A percentile compares a stretch with the other conserved stretches of the same genome.
Evolutionary conservation across 805 yeast genomes (phyloP).

Genomic region (Candida berthetii): DNA sequence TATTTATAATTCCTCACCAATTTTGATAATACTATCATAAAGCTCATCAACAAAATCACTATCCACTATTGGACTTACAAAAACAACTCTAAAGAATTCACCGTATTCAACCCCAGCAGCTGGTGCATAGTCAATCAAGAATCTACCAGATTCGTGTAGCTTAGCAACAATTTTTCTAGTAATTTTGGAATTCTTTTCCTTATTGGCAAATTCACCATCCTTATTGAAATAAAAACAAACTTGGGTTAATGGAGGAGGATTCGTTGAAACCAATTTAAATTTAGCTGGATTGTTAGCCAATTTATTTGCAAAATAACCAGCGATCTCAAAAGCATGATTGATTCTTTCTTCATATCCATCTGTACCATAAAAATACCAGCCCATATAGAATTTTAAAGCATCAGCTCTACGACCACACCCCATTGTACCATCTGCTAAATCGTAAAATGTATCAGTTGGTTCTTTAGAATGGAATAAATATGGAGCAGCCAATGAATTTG

Average conservation of each 20-base stretch:
- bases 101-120: constrained; percentile 53
- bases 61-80: constrained; percentile 60
- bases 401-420: constrained; percentile 89
- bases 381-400: constrained; percentile 68
- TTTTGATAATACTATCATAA: constrained; percentile 28
- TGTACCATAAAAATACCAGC: constrained; percentile 77
- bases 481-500: constrained; percentile 76
- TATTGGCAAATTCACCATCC: constrained; percentile 20
- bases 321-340: constrained; percentile 66
- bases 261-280: constrained; percentile 49
- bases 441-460: constrained; percentile 51
- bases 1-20: constrained; percentile 21
- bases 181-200: constrained; percentile 37
- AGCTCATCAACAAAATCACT: constrained; percentile 38
- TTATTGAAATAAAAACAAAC: constrained; percentile 76
- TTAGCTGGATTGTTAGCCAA: constrained; percentile 26
- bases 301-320: constrained; percentile 50
- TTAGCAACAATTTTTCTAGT: constrained; percentile 59
- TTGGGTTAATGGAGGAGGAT: constrained; percentile 73
- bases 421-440: constrained; percentile 86
- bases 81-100: constrained; percentile 80
- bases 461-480: constrained; percentile 65
- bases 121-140: constrained; percentile 76
- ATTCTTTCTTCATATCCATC: constrained; percentile 60
- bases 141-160: constrained; percentile 58